Percentiles rank a stretch among this genome's conserved stretches.
These are phyloP conservation scores for Apiospora malaysiana DNA, from an alignment of 2,329 filamentous ascomycete species.

Conservation along the genomic window DNA sequence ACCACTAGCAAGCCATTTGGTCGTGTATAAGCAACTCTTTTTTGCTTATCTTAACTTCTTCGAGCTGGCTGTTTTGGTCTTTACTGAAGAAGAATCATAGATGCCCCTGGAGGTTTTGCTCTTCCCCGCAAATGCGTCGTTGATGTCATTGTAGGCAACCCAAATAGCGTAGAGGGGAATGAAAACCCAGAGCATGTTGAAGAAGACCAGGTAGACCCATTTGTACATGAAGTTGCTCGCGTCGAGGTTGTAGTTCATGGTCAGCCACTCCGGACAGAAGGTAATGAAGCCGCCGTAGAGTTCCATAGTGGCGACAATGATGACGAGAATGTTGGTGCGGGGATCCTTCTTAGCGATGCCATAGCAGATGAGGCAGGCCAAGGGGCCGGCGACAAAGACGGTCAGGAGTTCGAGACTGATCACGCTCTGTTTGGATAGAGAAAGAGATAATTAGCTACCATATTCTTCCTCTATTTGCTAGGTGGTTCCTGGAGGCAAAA, in stretches of 20 bases:
- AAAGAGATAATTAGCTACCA: slow-evolving; percentile 12
- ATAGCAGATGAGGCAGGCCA: slow-evolving; percentile 66
- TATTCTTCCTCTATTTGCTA: background rate
- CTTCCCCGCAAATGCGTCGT: slow-evolving; percentile 55
- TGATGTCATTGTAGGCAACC: slow-evolving; percentile 60
- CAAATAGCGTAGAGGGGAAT: slow-evolving; percentile 66
- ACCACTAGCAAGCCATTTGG: background rate
- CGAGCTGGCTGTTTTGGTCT: slow-evolving; percentile 30
- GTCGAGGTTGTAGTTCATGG: slow-evolving; percentile 66
- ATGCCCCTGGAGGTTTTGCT: slow-evolving; percentile 37
- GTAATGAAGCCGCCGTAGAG: slow-evolving; percentile 75
- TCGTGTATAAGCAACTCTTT: background rate
- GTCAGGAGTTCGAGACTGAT: slow-evolving; percentile 71
- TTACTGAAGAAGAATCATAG: slow-evolving; percentile 54
- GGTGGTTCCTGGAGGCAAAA: background rate
- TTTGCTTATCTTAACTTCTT: background rate
- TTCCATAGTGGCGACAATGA: slow-evolving; percentile 69
- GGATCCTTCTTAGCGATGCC: slow-evolving; percentile 61
- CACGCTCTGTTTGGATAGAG: slow-evolving; percentile 49
- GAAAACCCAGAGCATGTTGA: slow-evolving; percentile 72
- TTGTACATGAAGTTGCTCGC: slow-evolving; percentile 71
- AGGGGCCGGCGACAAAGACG: slow-evolving; percentile 65
- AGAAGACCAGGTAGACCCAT: slow-evolving; percentile 72
- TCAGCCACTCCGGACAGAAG: slow-evolving; percentile 73
- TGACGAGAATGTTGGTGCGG: slow-evolving; percentile 65